Evolutionary conservation across 495 filamentous ascomycete species (phyloP).

Genomic region (Neurospora sp.): DNA sequence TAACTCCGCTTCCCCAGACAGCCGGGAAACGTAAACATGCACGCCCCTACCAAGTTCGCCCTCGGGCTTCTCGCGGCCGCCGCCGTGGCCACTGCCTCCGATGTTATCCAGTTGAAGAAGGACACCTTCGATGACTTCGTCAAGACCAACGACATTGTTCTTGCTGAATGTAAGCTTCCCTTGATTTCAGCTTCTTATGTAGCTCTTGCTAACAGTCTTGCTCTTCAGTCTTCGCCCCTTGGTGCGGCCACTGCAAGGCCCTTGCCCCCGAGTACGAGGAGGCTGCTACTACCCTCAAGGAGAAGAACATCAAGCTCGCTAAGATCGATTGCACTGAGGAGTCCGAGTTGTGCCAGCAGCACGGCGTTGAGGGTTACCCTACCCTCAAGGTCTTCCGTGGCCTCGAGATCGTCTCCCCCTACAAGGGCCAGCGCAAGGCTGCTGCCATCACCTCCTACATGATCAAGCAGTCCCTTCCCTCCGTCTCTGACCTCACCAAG

Average conservation of each 20-base stretch:
- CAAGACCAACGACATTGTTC: slow-evolving; percentile 69
- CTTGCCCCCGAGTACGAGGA: slow-evolving; percentile 80
- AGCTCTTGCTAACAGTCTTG: slow-evolving; percentile 7
- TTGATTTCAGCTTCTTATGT: neutral
- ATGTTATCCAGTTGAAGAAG: slow-evolving; percentile 74
- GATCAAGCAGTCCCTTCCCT: slow-evolving; percentile 94
- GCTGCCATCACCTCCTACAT: slow-evolving; percentile 97
- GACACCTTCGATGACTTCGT: slow-evolving; percentile 83
- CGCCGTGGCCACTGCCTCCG: slow-evolving; percentile 51
- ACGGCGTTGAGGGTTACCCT: slow-evolving; percentile 92
- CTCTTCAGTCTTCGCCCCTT: slow-evolving; percentile 55
- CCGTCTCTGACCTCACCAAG: slow-evolving; percentile 70
- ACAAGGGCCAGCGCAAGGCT: slow-evolving; percentile 82
- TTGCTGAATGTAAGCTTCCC: slow-evolving; percentile 60
- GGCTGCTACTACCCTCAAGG: slow-evolving; percentile 86
- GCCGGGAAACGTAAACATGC: slow-evolving; percentile 16
- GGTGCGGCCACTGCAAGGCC: slow-evolving; percentile 78
- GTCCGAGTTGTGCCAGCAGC: slow-evolving; percentile 77
- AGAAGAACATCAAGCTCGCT: slow-evolving; percentile 83
- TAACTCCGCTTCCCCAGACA: neutral
- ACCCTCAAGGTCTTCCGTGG: slow-evolving; percentile 99
- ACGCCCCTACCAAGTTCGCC: slow-evolving; percentile 21
- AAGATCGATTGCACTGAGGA: slow-evolving; percentile 98
- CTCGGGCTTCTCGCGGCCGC: slow-evolving; percentile 56
- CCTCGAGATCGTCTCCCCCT: slow-evolving; percentile 69